phyloP scores from a whole-genome alignment of 768 basidiomycete genomes.

The Daedaleopsis sinensis region DNA sequence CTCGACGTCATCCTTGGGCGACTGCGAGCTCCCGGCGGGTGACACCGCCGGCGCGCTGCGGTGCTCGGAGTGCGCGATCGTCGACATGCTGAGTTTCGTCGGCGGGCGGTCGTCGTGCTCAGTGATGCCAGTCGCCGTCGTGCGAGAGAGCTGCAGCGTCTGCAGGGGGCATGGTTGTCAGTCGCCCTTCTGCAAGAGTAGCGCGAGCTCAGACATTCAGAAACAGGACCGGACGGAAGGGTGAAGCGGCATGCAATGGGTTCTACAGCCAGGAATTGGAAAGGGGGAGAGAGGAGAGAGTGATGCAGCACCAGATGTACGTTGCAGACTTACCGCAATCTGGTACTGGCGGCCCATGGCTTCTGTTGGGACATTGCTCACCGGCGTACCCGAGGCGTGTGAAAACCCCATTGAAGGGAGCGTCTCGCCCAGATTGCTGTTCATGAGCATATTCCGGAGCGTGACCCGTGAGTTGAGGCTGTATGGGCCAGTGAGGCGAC shows the following conservation, averaged over 20 bases:
- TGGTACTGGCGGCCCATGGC: background rate
- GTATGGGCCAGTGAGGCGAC: background rate
- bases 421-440: conserved; percentile 1
- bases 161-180: background rate
- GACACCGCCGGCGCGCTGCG: too few species aligned
- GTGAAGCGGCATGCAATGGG: too few species aligned
- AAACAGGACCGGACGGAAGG: too few species aligned
- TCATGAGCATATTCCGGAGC: conserved; percentile 7
- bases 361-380: background rate
- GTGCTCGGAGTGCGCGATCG: background rate
- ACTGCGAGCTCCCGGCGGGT: background rate
- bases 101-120: background rate
- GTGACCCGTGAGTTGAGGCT: conserved; percentile 11
- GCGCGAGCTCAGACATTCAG: too few species aligned
- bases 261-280: background rate
- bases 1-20: background rate
- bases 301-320: background rate
- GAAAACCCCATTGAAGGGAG: background rate
- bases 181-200: too few species aligned
- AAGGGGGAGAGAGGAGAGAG: background rate
- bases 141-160: background rate
- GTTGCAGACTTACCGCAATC: background rate
- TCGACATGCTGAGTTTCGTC: too few species aligned
- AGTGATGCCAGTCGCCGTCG: background rate
- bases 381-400: background rate